phyloP scores from a whole-genome alignment of 106 monocot genomes.

The Allium fistulosum region DNA sequence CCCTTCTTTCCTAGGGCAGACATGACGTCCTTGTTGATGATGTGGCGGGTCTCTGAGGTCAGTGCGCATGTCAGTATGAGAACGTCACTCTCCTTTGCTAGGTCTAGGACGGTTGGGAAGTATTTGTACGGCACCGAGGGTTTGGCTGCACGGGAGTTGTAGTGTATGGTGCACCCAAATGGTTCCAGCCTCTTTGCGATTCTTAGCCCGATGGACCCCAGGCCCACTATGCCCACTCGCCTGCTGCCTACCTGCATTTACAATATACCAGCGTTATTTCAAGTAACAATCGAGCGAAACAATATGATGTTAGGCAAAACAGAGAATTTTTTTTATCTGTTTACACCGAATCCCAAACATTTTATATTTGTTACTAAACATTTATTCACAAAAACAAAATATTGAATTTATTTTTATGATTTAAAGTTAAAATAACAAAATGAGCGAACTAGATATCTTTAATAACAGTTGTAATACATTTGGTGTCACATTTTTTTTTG shows the following conservation, averaged over 20 bases:
- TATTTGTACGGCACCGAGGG: constrained; percentile 25
- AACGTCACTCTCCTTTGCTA: constrained; percentile 41
- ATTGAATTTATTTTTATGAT: no score
- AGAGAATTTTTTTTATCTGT: no score
- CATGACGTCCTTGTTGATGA: constrained; percentile 44
- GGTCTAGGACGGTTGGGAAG: constrained; percentile 16
- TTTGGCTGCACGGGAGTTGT: constrained; percentile 27
- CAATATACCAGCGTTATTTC: no score
- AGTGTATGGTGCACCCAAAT: constrained; percentile 9
- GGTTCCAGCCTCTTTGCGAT: not conserved
- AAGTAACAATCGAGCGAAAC: no score
- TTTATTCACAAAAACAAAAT: no score
- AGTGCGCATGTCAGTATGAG: constrained; percentile 46
- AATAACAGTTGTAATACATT: no score
- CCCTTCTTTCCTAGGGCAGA: constrained; percentile 31
- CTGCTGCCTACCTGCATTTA: not conserved
- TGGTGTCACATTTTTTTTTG: no score
- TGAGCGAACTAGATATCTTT: no score
- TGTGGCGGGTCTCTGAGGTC: constrained; percentile 47
- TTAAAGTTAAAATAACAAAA: no score
- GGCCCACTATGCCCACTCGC: not conserved
- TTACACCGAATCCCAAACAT: no score
- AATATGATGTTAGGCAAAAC: no score
- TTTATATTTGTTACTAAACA: no score
- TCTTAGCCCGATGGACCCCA: not conserved